Evolutionary conservation across 495 filamentous ascomycete genomes (phyloP), one percentile per base, ranked within the genome.

Genomic region (Penicillium odoratum): DNA sequence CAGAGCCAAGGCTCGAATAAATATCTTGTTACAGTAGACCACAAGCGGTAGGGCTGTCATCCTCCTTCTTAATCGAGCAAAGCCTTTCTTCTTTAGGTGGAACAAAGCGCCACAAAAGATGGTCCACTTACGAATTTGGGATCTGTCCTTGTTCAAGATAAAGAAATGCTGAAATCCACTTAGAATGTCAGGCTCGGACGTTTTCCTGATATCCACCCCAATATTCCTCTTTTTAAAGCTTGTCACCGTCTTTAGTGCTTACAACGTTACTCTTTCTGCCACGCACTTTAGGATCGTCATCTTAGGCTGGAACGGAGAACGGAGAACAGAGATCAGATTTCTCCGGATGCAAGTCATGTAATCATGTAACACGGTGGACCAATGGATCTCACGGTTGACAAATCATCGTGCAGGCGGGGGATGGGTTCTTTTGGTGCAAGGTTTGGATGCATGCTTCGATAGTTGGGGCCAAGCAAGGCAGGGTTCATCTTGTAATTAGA

Each of bases 341-440:
- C 53, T 56, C 61, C 61, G n/a, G 43, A 57, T 59, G 61, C 61
- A 63, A 63, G 61, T 58, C 60, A 62, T 57, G 59, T 40, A 57
- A 36, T 58, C 60, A 62, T 57, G 59, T 40, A 57, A 36, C 42
- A 47, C 44, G 8, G 51, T 53, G 52, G 56, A 25, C 53, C 52
- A 34, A 51, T 45, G 3, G 16, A 33, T 21, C 43, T 33, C 53
- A 60, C 30, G 47, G 48, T 61, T 61, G 58, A 61, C 58, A 61
- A 61, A 61, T 61, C 51, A 29, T 44, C 51, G 49, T 57, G 59
- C 54, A 57, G 46, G 59, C 54, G 59, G 59, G 59, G 59, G 26
- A 31, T 48, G 59, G 59, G 26, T 48, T 48, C 33, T 31, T 13
- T n/a, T 11, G 45, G 26, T 43, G 53, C 11, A 51, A 34, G 36